Evolutionary conservation across 2,329 filamentous ascomycete genomes (phyloP).

Genomic region (Emergomyces pasteurianus): DNA sequence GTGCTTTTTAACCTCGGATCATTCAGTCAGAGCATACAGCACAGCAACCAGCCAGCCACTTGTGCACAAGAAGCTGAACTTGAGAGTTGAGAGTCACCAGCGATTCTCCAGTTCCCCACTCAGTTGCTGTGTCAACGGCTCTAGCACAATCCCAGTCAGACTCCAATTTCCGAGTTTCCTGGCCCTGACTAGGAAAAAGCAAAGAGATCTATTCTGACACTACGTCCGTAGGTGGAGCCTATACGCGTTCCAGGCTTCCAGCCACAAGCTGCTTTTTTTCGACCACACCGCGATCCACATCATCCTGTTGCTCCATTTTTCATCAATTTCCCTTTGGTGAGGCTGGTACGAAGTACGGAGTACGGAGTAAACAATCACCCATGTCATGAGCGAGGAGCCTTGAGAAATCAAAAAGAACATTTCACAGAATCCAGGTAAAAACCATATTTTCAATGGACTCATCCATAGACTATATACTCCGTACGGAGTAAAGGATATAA

Average conservation of each 20-base stretch:
- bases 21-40: neutral
- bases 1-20: conserved; percentile 3
- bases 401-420: no score
- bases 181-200: neutral
- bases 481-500: no score
- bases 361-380: no score
- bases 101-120: neutral
- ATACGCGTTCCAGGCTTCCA: neutral
- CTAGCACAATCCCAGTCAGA: neutral
- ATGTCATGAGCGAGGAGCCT: no score
- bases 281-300: neutral
- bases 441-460: neutral
- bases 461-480: neutral
- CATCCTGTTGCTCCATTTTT: no score
- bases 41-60: neutral
- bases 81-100: neutral
- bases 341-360: no score
- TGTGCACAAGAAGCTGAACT: no score
- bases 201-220: neutral
- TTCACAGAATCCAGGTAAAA: neutral
- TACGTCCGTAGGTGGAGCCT: neutral
- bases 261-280: neutral
- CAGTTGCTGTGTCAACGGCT: neutral
- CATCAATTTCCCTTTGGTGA: neutral
- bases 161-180: neutral